Evolutionary conservation across 2,329 filamentous ascomycete genomes (phyloP), one percentile per base, ranked within the genome.

Genomic region (Fusarium sp.): DNA sequence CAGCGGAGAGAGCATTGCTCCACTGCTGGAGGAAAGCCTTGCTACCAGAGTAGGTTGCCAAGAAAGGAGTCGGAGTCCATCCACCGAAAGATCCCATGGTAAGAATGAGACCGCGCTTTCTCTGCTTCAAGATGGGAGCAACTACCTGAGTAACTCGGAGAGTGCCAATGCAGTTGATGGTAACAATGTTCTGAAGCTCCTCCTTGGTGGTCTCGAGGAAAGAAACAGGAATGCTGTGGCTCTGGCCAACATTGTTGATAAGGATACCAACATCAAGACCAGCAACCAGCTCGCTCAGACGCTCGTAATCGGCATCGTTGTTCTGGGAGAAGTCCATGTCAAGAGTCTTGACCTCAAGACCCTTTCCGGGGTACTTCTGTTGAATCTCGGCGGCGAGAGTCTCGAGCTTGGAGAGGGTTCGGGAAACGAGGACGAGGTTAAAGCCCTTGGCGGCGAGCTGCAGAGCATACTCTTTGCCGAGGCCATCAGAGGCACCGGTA

Each of bases 1-100:
- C 96, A 15, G 90, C 87, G 2, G 91, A 92, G 15, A 99, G 86
- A 13, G 96, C 90, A 8, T 89, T 91, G 70, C 92, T 97, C 96
- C 96, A 99, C 76, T 97, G 91, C 81, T 98, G 95, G 47, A 99
- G 86, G 86, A 99, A 99, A 2, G 96, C 95, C 83, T 99, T 99
- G 87, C 91, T 96, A 70, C 96, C 96, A 42, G 93, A 96, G 85
- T 99, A 99, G 5, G 96, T 98, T 14, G 96, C 96, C 42, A 99
- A 87, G 54, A 96, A 89, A 8, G 96, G 94, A 1, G 93, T 97
- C 10, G 96, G 96, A 63, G 96, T 88, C 81, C 96, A 91, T 70
- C 96, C 96, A 65, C 91, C 96, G 77, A 98, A 97, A 13, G 94
- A 97, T 45, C 95, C 96, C 94, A 99, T 97, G 59, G 95, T 99